Percentiles rank a stretch among this genome's conserved stretches.
phyloP scores from a whole-genome alignment of 2,329 filamentous ascomycete species.

The Pseudogymnoascus sp. region DNA sequence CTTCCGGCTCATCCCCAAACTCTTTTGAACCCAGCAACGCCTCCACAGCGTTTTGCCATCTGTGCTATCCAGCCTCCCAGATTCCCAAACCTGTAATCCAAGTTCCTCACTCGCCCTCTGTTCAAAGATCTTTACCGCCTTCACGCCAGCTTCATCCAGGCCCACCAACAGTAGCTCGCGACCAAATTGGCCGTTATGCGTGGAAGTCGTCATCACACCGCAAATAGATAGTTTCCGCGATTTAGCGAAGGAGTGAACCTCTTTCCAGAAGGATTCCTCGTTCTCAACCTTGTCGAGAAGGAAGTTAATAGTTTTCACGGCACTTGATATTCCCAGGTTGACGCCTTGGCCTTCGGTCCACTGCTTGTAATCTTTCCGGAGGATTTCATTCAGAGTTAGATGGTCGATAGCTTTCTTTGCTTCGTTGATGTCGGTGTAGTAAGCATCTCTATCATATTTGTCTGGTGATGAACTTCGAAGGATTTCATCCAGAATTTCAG shows the following conservation, averaged over 20 bases:
- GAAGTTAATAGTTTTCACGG: slow-evolving; percentile 55
- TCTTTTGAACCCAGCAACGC: slow-evolving; percentile 58
- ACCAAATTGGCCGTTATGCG: slow-evolving; percentile 44
- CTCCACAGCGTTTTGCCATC: slow-evolving; percentile 37
- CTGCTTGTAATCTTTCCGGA: slow-evolving; percentile 79
- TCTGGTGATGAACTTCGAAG: slow-evolving; percentile 25
- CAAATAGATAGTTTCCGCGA: slow-evolving; percentile 53
- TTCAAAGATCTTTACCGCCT: slow-evolving; percentile 48
- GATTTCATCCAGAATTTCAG: slow-evolving; percentile 48
- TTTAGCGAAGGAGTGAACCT: slow-evolving; percentile 43
- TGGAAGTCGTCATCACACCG: slow-evolving; percentile 61
- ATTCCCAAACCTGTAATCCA: slow-evolving; percentile 45
- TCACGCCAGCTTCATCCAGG: slow-evolving; percentile 38
- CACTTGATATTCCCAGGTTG: slow-evolving; percentile 57
- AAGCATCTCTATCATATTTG: slow-evolving; percentile 45
- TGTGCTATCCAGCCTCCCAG: slow-evolving; percentile 38
- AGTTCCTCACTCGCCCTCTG: slow-evolving; percentile 38
- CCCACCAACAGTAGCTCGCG: slow-evolving; percentile 64
- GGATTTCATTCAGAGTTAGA: slow-evolving; percentile 55
- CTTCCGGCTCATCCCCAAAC: slow-evolving; percentile 54
- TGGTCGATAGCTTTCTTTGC: slow-evolving; percentile 60
- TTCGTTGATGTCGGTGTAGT: slow-evolving; percentile 49
- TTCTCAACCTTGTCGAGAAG: slow-evolving; percentile 46
- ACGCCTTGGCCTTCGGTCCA: slow-evolving; percentile 50
- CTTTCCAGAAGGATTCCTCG: slow-evolving; percentile 36